A percentile compares a stretch with the other conserved stretches of the same genome.
phyloP scores from a whole-genome alignment of 176 grass and related monocot species.

The Poa pratensis region DNA sequence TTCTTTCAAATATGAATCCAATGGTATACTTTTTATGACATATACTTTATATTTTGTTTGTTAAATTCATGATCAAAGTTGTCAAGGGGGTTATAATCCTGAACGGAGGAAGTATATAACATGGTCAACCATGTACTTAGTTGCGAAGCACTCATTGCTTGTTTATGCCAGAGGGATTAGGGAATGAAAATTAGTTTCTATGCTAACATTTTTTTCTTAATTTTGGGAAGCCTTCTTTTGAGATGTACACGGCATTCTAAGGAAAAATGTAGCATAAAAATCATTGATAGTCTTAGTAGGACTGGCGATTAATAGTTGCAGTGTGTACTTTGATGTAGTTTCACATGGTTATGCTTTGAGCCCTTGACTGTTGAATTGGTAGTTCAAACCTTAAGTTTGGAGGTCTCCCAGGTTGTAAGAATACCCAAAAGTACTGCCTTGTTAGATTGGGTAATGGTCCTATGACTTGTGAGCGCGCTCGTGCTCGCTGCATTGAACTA shows the following conservation, averaged over 20 bases:
- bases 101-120: not conserved
- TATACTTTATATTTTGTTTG: too few relatives aligned
- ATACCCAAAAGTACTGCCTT: not conserved
- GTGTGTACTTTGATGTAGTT: constrained; percentile 1
- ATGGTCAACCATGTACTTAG: constrained; percentile 9
- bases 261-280: not conserved
- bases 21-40: too few relatives aligned
- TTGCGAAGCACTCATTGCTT: constrained; percentile 17
- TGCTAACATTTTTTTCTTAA: not conserved
- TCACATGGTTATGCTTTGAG: constrained; percentile 14
- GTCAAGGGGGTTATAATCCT: too few relatives aligned
- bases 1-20: too few relatives aligned
- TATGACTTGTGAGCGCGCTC: not conserved
- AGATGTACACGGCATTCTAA: not conserved
- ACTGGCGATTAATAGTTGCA: constrained; percentile 6
- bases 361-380: constrained; percentile 4
- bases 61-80: too few relatives aligned
- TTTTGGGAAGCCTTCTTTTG: not conserved
- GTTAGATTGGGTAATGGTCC: not conserved
- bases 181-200: not conserved
- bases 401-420: not conserved
- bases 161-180: not conserved
- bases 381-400: constrained; percentile 4
- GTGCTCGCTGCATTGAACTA: not conserved
- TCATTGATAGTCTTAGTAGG: not conserved